Percentiles rank a stretch among this genome's conserved stretches.
These are phyloP conservation scores for Eutypa lata DNA, from an alignment of 2,329 filamentous ascomycete species.

Conservation along the genomic window DNA sequence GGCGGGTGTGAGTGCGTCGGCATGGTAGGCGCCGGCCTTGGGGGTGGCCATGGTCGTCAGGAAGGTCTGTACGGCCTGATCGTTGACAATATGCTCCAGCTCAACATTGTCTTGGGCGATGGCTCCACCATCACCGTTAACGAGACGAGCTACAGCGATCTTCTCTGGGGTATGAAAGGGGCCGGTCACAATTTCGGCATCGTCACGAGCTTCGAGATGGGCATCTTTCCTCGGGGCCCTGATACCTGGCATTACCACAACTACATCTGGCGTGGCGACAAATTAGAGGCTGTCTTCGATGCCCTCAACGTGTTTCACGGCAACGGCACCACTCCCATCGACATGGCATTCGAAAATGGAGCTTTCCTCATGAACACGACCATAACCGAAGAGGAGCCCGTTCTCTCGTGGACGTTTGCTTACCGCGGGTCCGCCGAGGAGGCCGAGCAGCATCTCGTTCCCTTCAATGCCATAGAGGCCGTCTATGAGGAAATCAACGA, in stretches of 20 bases:
- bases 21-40: slow-evolving; percentile 18
- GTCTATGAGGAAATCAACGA: not conserved
- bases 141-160: slow-evolving; percentile 3
- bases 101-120: slow-evolving; percentile 17
- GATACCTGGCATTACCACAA: slow-evolving; percentile 21
- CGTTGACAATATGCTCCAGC: slow-evolving; percentile 11
- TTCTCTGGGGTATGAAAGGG: slow-evolving; percentile 9
- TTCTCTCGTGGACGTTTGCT: not conserved
- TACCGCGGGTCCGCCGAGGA: not conserved
- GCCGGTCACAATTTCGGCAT: not conserved
- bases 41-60: slow-evolving; percentile 22
- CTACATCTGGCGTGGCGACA: slow-evolving; percentile 15
- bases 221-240: slow-evolving; percentile 21
- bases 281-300: slow-evolving; percentile 19
- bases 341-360: slow-evolving; percentile 13
- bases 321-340: slow-evolving; percentile 9
- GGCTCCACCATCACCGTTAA: slow-evolving; percentile 10
- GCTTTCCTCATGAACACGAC: slow-evolving; percentile 7
- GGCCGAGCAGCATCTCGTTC: not conserved
- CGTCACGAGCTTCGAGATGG: slow-evolving; percentile 10
- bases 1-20: slow-evolving; percentile 21
- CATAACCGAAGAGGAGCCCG: slow-evolving; percentile 2
- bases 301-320: slow-evolving; percentile 15
- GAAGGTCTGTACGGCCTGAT: slow-evolving; percentile 23
- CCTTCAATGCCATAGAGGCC: not conserved